phyloP scores from a whole-genome alignment of 495 filamentous ascomycete species.

The Penicillium argentinense region DNA sequence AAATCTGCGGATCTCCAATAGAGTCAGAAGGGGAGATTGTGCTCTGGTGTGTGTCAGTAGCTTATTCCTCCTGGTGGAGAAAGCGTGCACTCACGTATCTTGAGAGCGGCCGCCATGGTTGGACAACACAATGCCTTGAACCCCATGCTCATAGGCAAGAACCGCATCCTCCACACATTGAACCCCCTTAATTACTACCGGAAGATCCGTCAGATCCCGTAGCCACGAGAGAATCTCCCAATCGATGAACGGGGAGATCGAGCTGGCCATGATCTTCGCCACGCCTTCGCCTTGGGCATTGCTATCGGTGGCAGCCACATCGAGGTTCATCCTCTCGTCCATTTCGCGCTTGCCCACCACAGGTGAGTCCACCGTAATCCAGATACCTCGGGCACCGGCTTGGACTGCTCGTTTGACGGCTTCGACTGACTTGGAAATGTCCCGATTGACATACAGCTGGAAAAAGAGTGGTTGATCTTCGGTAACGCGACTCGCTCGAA shows the following conservation, averaged over 20 bases:
- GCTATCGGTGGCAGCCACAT: conserved; percentile 8
- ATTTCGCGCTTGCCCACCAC: conserved; percentile 61
- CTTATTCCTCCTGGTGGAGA: too few species aligned
- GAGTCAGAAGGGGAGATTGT: conserved; percentile 73
- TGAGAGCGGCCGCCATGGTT: conserved; percentile 53
- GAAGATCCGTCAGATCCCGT: conserved; percentile 73
- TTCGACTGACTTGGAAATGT: conserved; percentile 71
- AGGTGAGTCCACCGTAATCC: conserved; percentile 67
- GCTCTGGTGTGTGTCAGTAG: too few species aligned
- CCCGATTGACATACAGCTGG: conserved; percentile 86
- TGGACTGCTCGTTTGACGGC: conserved; percentile 75
- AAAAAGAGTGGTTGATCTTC: conserved; percentile 74
- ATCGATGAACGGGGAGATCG: conserved; percentile 75
- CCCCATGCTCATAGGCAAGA: conserved; percentile 64
- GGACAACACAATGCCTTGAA: conserved; percentile 73
- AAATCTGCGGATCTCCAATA: conserved; percentile 69
- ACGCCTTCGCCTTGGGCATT: conserved; percentile 59
- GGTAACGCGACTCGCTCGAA: conserved; percentile 54
- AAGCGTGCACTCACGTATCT: conserved; percentile 39
- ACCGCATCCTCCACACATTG: conserved; percentile 89
- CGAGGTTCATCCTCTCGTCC: conserved; percentile 63
- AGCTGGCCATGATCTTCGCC: conserved; percentile 71
- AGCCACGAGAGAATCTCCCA: conserved; percentile 88
- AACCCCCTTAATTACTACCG: conserved; percentile 86
- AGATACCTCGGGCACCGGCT: conserved; percentile 73